These are phyloP conservation scores for Lepiota brunneoincarnata DNA, from an alignment of 768 basidiomycete species.

Conservation along the genomic window DNA sequence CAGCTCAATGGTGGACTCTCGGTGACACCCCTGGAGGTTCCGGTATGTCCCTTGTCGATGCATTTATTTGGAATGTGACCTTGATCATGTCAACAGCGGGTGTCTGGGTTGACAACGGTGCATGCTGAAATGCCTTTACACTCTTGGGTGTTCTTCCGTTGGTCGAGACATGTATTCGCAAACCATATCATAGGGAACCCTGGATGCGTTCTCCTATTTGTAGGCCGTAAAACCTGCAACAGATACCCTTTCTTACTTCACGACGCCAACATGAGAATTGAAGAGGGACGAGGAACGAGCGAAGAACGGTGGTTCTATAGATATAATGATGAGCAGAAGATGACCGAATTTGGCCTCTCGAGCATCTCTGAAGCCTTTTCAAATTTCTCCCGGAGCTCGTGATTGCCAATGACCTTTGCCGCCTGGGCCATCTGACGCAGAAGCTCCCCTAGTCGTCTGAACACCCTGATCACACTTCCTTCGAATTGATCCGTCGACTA, in stretches of 20 bases:
- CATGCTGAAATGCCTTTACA: slow-evolving; percentile 31
- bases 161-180: too few relatives aligned
- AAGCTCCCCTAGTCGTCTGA: slow-evolving; percentile 90
- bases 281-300: neutral
- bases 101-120: slow-evolving; percentile 51
- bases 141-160: too few relatives aligned
- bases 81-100: slow-evolving; percentile 32
- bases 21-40: slow-evolving; percentile 52
- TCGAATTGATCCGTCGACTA: slow-evolving; percentile 97
- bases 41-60: slow-evolving; percentile 27
- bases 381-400: slow-evolving; percentile 91
- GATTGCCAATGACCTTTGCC: slow-evolving; percentile 95
- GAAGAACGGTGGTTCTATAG: slow-evolving; percentile 36
- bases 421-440: slow-evolving; percentile 95
- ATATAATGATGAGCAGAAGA: slow-evolving; percentile 86
- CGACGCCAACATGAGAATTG: too few relatives aligned
- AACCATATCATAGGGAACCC: too few relatives aligned
- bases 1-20: slow-evolving; percentile 63
- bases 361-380: slow-evolving; percentile 90
- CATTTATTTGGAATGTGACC: neutral
- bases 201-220: too few relatives aligned
- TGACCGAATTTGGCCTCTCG: slow-evolving; percentile 90
- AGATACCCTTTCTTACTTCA: too few relatives aligned
- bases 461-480: slow-evolving; percentile 94
- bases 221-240: too few relatives aligned